These are phyloP conservation scores for Fraxinus quadrangulata DNA, from an alignment of 257 asterid genomes.

Conservation along the genomic window DNA sequence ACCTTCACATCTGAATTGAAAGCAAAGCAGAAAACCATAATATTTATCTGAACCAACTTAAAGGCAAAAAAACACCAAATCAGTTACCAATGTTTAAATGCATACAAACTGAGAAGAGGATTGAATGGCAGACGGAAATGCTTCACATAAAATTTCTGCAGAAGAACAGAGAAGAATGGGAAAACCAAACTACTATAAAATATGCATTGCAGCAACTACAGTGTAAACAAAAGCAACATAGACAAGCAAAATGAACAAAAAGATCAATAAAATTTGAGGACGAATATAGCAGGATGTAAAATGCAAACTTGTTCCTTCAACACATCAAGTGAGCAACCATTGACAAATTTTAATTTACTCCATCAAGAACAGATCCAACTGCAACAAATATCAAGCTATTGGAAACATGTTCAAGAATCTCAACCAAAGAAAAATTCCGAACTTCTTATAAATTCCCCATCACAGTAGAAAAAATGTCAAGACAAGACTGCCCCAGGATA, in stretches of 20 bases:
- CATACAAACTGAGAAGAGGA: not conserved
- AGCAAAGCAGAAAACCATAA: not conserved
- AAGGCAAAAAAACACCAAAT: not conserved
- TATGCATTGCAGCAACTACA: not conserved
- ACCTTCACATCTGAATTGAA: not conserved
- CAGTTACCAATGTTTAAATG: not conserved
- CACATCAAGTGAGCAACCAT: not conserved
- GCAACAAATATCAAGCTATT: not conserved
- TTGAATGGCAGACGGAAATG: not conserved
- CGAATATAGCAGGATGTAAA: too few relatives aligned
- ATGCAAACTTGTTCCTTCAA: not conserved
- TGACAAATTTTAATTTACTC: too few relatives aligned
- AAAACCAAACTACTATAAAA: not conserved
- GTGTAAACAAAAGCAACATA: not conserved
- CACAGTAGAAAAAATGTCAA: not conserved
- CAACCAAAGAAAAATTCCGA: not conserved
- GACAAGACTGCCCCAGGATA: not conserved
- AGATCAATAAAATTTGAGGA: too few relatives aligned
- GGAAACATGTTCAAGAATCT: not conserved
- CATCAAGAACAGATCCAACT: not conserved
- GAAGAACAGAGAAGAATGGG: too few relatives aligned
- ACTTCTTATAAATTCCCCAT: not conserved
- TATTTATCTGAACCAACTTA: not conserved
- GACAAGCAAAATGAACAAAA: not conserved
- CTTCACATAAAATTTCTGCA: not conserved